Conservation (phyloP, 345 rosid species). For the Physaria fendleri region DNA sequence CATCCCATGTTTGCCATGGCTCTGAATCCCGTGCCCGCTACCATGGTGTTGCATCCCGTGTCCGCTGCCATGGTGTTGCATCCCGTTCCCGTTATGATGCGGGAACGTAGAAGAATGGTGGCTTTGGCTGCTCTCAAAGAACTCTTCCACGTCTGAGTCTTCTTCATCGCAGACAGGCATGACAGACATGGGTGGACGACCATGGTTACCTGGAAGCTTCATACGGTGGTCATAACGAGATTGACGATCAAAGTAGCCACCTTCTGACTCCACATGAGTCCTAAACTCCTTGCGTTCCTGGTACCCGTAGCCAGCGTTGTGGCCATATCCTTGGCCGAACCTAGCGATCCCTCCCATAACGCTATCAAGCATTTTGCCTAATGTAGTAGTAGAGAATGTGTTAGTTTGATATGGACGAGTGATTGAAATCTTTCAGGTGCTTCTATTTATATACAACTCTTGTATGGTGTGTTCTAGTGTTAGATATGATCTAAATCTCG, state of each 20-base stretch:
- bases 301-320: neutral
- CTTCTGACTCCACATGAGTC: conserved; percentile 10
- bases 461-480: neutral
- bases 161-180: conserved; percentile 18
- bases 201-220: conserved; percentile 23
- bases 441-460: conserved; percentile 4
- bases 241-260: conserved; percentile 18
- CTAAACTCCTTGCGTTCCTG: conserved; percentile 18
- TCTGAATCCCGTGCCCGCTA: neutral
- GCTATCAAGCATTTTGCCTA: conserved; percentile 20
- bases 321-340: neutral
- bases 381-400: neutral
- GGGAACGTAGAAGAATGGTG: conserved; percentile 3
- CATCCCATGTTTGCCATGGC: neutral
- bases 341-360: neutral
- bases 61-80: neutral
- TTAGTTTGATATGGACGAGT: neutral
- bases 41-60: neutral
- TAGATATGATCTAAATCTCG: neutral
- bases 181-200: conserved; percentile 24
- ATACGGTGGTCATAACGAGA: neutral
- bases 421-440: neutral
- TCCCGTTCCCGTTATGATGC: neutral
- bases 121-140: neutral
- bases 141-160: conserved; percentile 23